Conservation (phyloP, 495 filamentous ascomycete genomes). For the Talaromyces adpressus region DNA sequence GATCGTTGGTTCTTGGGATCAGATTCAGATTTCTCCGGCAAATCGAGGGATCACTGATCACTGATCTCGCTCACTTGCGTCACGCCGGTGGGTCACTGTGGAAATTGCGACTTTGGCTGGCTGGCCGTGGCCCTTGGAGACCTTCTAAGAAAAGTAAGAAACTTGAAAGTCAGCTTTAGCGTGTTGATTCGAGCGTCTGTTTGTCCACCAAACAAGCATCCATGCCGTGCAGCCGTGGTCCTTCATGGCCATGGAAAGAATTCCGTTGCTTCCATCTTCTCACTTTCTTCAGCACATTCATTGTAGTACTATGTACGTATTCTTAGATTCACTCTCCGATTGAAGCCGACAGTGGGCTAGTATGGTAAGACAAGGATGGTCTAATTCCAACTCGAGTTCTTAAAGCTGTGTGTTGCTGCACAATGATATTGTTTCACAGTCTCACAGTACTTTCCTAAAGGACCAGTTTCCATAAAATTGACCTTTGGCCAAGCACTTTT, state of each 20-base stretch:
- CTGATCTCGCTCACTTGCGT: neutral
- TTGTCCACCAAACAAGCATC: neutral
- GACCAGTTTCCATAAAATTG: neutral
- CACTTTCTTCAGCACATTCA: no score
- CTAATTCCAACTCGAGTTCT: neutral
- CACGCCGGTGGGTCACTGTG: constrained; percentile 6
- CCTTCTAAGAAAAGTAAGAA: neutral
- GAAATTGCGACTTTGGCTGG: neutral
- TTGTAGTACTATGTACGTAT: no score
- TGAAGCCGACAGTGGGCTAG: neutral
- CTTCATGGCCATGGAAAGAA: neutral
- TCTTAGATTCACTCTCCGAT: no score
- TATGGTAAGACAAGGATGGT: neutral
- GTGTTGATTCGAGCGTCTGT: no score
- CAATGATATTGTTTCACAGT: neutral
- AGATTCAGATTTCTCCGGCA: neutral
- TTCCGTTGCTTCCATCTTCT: no score
- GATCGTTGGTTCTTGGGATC: neutral
- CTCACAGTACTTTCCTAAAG: neutral
- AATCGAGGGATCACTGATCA: neutral
- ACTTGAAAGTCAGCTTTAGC: neutral
- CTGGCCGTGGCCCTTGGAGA: neutral
- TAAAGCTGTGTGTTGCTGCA: neutral
- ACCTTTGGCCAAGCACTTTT: neutral
- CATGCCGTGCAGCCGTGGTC: no score